These are phyloP conservation scores for Xylaria sp. DNA, from an alignment of 2,329 filamentous ascomycete genomes.

Conservation along the genomic window DNA sequence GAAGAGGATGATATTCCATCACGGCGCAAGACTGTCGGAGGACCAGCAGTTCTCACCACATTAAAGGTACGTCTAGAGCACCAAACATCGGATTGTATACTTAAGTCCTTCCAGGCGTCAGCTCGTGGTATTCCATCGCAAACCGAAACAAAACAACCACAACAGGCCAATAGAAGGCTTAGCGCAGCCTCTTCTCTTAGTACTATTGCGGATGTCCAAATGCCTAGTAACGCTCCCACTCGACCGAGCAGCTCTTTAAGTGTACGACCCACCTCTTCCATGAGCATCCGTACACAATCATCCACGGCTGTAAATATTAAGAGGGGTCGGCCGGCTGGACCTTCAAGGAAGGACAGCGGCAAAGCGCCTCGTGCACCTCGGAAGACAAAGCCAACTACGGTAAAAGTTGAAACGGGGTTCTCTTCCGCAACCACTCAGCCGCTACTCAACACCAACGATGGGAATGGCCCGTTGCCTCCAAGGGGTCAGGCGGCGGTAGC, in stretches of 20 bases:
- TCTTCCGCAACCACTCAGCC: constrained; percentile 28
- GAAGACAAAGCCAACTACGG: constrained; percentile 49
- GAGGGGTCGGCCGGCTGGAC: constrained; percentile 66
- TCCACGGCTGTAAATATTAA: constrained; percentile 62
- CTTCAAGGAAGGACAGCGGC: constrained; percentile 57
- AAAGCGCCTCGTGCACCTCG: constrained; percentile 51
- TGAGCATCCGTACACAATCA: constrained; percentile 54
- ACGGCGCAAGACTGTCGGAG: constrained; percentile 72
- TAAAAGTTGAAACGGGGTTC: constrained; percentile 29
- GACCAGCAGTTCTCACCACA: constrained; percentile 58
- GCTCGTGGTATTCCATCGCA: constrained; percentile 51
- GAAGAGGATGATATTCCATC: constrained; percentile 62
- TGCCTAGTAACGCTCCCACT: constrained; percentile 35
- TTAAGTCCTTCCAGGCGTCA: constrained; percentile 47
- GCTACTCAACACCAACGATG: constrained; percentile 14
- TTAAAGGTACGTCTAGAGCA: constrained; percentile 54
- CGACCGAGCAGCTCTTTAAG: constrained; percentile 57
- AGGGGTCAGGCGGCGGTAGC: not conserved
- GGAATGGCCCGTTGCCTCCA: constrained; percentile 11
- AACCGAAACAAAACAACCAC: constrained; percentile 45
- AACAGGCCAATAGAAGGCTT: constrained; percentile 59
- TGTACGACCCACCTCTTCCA: constrained; percentile 56
- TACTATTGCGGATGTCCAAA: constrained; percentile 42
- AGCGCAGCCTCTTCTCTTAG: constrained; percentile 59
- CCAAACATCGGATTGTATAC: constrained; percentile 5